Percentiles rank a stretch among this genome's conserved stretches.
These are phyloP conservation scores for Cercophora samala DNA, from an alignment of 495 filamentous ascomycete genomes.

Conservation along the genomic window DNA sequence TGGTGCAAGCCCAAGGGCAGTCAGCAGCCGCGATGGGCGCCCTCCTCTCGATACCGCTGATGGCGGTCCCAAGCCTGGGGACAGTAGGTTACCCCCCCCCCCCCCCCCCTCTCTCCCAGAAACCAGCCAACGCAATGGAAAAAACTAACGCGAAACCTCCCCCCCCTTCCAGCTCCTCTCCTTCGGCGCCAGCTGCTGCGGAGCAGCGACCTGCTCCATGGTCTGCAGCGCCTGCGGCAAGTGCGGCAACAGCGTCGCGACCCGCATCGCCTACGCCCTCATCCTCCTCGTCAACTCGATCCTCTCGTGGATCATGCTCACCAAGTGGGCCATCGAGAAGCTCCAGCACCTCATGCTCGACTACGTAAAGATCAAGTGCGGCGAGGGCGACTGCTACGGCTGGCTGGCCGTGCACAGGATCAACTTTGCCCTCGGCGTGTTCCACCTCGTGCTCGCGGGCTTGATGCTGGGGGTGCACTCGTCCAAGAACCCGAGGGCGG, in stretches of 20 bases:
- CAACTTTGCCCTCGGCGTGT: conserved; percentile 93
- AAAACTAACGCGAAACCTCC: not conserved
- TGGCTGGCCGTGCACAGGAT: conserved; percentile 96
- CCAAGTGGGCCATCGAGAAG: conserved; percentile 96
- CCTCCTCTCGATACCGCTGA: conserved; percentile 79
- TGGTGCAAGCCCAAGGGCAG: not conserved
- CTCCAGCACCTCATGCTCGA: conserved; percentile 85
- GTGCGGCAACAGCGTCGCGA: conserved; percentile 94
- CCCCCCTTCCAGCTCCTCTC: conserved; percentile 70
- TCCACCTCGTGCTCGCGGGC: conserved; percentile 81
- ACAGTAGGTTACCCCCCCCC: conserved; percentile 59
- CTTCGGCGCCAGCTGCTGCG: conserved; percentile 82
- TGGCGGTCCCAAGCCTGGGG: conserved; percentile 81
- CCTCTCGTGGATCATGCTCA: conserved; percentile 98
- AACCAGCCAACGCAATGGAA: conserved; percentile 9
- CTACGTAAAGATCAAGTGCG: conserved; percentile 90
- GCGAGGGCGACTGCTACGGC: conserved; percentile 86
- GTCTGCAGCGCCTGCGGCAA: conserved; percentile 94
- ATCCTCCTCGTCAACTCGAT: conserved; percentile 96
- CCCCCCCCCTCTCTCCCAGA: conserved; percentile 1
- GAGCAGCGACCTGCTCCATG: conserved; percentile 90
- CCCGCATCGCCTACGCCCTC: conserved; percentile 94
- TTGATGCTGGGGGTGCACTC: conserved; percentile 82
- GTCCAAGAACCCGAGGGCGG: conserved; percentile 81
- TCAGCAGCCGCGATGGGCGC: conserved; percentile 69